Evolutionary conservation across 2,329 filamentous ascomycete genomes (phyloP), one percentile per base, ranked within the genome.

Genomic region (Diplocarpon mali): DNA sequence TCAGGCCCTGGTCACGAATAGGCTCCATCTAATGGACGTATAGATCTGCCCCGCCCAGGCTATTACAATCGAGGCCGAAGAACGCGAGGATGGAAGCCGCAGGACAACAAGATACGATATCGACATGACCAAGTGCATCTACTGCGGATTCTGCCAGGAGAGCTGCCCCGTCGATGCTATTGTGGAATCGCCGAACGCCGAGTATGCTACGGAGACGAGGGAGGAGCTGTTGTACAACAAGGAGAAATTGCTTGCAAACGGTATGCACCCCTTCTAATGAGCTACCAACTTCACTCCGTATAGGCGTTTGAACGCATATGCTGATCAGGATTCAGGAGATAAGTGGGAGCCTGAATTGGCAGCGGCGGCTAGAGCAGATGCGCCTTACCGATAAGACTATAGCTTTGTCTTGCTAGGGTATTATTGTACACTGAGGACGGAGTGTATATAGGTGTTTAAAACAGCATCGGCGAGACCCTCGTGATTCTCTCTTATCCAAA

Each of bases 51-150:
- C 92, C 35, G 92, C 92, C 46, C 86, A 95, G 69, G 92, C 92
- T 62, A 98, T 98, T 67, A 98, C 92, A 42, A 98, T 98, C 60
- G 92, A 98, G 71, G 92, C 92, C 46, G 92, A 98, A 68, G 92
- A 98, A 74, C 88, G 92, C 64, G 86, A 85, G 62, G 92, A 98
- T 61, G 92, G 92, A 53, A 93, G 86, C 62, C 81, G 92, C 67
- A 80, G 92, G 64, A 98, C 92, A 41, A 95, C 90, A 48, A 81
- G 90, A 64, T 98, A 98, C 70, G 92, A 98, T 66, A 95, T 98
- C 64, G 92, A 98, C 70, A 98, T 98, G 92, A 96, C 92, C 62
- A 98, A 98, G 76, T 98, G 92, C 72, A 98, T 98, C 69, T 98
- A 96, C 79, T 96, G 92, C 67, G 92, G 92, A 41, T 93, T 94